These are phyloP conservation scores for Hyaloscypha finlandica DNA, from an alignment of 495 filamentous ascomycete species.

Conservation along the genomic window DNA sequence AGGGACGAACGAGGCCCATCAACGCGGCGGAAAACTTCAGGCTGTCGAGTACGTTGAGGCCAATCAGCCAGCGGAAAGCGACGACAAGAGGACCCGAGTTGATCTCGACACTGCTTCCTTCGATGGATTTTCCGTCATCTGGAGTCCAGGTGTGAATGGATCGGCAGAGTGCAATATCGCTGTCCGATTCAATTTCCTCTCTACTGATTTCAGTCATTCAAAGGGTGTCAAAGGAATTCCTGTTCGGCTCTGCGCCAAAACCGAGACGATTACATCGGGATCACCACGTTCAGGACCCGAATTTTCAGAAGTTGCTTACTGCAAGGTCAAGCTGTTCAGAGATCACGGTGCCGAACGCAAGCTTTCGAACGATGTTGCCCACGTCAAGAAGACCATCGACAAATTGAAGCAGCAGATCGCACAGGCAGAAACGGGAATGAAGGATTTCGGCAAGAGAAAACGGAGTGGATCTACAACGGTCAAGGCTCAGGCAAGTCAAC, in stretches of 20 bases:
- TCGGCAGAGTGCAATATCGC: slow-evolving; percentile 74
- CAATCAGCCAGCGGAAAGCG: slow-evolving; percentile 66
- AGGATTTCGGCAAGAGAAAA: slow-evolving; percentile 87
- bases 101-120: slow-evolving; percentile 84
- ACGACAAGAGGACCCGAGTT: slow-evolving; percentile 68
- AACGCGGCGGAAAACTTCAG: slow-evolving; percentile 81
- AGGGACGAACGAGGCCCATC: slow-evolving; percentile 85
- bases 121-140: slow-evolving; percentile 88
- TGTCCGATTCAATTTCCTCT: slow-evolving; percentile 96
- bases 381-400: slow-evolving; percentile 91
- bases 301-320: slow-evolving; percentile 76
- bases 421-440: slow-evolving; percentile 85
- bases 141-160: slow-evolving; percentile 69
- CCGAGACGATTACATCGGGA: slow-evolving; percentile 57
- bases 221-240: slow-evolving; percentile 98
- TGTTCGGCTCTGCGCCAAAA: slow-evolving; percentile 89
- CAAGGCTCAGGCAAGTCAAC: slow-evolving; percentile 50
- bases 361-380: slow-evolving; percentile 88
- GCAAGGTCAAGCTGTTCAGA: slow-evolving; percentile 95
- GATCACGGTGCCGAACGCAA: slow-evolving; percentile 97
- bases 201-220: slow-evolving; percentile 96
- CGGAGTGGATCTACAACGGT: slow-evolving; percentile 55
- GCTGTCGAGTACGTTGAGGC: slow-evolving; percentile 93
- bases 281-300: slow-evolving; percentile 44
- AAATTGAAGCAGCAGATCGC: slow-evolving; percentile 90